phyloP scores from a whole-genome alignment of 345 rosid genomes.

The Garcia nutans region DNA sequence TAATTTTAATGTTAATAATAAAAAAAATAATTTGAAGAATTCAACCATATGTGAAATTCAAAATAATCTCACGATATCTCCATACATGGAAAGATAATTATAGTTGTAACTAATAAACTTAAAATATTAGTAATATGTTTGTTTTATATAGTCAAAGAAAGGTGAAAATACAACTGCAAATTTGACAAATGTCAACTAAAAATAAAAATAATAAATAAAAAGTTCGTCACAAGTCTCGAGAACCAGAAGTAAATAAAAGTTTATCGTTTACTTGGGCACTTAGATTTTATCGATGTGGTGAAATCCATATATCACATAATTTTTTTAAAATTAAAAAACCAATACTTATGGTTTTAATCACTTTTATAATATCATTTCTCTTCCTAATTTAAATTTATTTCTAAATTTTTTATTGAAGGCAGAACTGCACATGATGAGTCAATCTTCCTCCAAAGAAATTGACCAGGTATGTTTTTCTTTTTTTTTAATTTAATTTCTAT shows the following conservation, averaged over 20 bases:
- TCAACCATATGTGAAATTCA: too few species aligned
- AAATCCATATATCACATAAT: not conserved
- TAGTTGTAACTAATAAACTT: too few species aligned
- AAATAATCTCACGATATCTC: not conserved
- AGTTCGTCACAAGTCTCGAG: not conserved
- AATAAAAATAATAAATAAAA: not conserved
- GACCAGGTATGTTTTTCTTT: not conserved
- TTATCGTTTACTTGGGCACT: not conserved
- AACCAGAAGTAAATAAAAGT: not conserved
- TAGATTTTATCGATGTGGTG: conserved; percentile 8
- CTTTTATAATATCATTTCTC: not conserved
- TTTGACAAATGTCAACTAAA: not conserved
- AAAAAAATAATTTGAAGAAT: too few species aligned
- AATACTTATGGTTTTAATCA: not conserved
- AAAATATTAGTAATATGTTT: not conserved
- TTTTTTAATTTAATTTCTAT: not conserved
- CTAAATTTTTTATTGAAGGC: not conserved
- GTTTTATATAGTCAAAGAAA: conserved; percentile 6
- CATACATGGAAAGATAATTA: not conserved
- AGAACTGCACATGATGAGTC: not conserved
- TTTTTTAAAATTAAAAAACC: too few species aligned
- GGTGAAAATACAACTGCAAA: not conserved
- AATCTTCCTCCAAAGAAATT: not conserved
- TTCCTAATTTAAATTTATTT: not conserved
- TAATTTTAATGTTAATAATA: too few species aligned